phyloP scores from a whole-genome alignment of 208 protist genomes.

The Lotmaria passim region DNA sequence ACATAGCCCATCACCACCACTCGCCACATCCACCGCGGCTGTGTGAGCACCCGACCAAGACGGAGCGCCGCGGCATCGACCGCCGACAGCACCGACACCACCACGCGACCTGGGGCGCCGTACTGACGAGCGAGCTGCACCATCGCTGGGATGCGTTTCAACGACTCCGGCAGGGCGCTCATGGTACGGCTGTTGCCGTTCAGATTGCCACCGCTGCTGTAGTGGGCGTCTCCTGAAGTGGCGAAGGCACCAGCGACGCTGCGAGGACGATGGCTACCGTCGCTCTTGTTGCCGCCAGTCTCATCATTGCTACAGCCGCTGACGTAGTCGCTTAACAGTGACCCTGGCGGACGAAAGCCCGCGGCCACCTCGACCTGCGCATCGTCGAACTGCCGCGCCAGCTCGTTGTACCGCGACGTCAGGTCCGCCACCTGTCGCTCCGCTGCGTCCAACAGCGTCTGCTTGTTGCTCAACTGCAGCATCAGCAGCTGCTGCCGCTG shows the following conservation, averaged over 20 bases:
- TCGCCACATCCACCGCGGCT: slow-evolving; percentile 40
- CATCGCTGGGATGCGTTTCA: slow-evolving; percentile 27
- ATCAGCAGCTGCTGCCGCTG: slow-evolving; percentile 35
- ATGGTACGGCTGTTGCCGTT: neutral
- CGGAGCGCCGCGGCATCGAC: slow-evolving; percentile 43
- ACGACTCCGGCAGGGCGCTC: neutral
- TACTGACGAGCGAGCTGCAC: slow-evolving; percentile 26
- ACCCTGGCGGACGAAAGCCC: slow-evolving; percentile 24
- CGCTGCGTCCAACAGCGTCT: slow-evolving; percentile 53
- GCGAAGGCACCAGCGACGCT: neutral
- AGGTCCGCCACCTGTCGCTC: slow-evolving; percentile 52
- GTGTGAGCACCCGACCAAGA: slow-evolving; percentile 37
- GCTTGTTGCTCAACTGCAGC: slow-evolving; percentile 46
- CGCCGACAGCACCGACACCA: slow-evolving; percentile 11
- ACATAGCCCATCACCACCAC: slow-evolving; percentile 54
- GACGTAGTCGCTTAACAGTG: neutral
- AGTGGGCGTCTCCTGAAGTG: neutral
- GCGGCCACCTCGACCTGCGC: slow-evolving; percentile 40
- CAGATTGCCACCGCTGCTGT: neutral
- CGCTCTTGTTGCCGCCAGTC: too few species aligned
- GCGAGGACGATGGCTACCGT: neutral
- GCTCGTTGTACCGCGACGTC: slow-evolving; percentile 51
- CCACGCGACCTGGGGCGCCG: slow-evolving; percentile 12
- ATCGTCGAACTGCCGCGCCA: slow-evolving; percentile 51
- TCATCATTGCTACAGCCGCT: neutral